Conservation (phyloP, 148 eudicot species). For the Arbutus unedo region DNA sequence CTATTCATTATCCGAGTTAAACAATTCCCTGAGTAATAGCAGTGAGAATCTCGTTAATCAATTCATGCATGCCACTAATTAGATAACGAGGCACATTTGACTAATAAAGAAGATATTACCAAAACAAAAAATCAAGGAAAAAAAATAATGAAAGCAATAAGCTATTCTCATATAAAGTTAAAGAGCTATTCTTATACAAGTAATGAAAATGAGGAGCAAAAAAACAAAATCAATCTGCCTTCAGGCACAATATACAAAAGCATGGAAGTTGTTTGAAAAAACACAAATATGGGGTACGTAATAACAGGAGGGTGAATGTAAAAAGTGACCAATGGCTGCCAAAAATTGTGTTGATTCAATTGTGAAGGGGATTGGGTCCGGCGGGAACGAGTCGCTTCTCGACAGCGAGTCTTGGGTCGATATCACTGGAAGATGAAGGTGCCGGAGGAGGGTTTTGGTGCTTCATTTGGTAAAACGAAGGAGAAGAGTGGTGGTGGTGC, state of each 20-base stretch:
- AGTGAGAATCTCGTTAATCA: too few species aligned
- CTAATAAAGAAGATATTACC: neutral
- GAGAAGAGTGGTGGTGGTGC: neutral
- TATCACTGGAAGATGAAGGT: neutral
- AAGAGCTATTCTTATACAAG: neutral
- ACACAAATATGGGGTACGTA: too few species aligned
- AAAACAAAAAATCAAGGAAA: neutral
- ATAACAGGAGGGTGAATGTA: neutral
- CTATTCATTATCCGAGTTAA: too few species aligned
- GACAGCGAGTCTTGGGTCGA: neutral
- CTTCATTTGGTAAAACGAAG: neutral
- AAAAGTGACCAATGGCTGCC: neutral
- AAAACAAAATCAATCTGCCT: neutral
- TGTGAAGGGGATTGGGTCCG: slow-evolving; percentile 14
- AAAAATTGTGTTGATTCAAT: neutral
- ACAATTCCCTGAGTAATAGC: too few species aligned
- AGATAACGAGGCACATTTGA: neutral
- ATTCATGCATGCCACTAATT: neutral
- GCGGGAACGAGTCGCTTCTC: slow-evolving; percentile 7
- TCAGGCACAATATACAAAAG: neutral
- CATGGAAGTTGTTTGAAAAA: neutral
- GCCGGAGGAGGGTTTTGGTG: neutral
- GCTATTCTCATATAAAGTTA: neutral
- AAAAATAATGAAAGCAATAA: neutral
- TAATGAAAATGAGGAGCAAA: neutral